Percentiles rank a stretch among this genome's conserved stretches.
Conservation (phyloP, 805 yeast species). For the Zygosaccharomyces bailii region DNA sequence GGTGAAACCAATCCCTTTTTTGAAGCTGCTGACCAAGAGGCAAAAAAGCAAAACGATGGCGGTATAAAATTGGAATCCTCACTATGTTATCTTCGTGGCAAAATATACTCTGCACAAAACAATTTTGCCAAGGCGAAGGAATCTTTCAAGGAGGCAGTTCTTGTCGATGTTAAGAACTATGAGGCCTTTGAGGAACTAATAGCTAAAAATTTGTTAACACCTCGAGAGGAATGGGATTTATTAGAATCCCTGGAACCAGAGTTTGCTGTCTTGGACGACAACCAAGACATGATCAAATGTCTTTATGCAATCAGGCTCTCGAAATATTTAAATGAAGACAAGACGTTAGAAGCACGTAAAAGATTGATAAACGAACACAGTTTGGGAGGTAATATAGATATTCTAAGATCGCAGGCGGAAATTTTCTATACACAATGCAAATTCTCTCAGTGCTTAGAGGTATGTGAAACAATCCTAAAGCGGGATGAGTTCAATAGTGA, state of each 20-base stretch:
- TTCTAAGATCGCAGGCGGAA: constrained; percentile 67
- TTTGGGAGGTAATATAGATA: constrained; percentile 64
- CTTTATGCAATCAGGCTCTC: constrained; percentile 74
- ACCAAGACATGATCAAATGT: constrained; percentile 72
- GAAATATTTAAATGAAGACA: constrained; percentile 59
- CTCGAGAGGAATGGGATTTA: constrained; percentile 84
- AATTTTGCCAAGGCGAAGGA: constrained; percentile 84
- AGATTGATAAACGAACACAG: constrained; percentile 68
- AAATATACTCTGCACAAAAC: constrained; percentile 75
- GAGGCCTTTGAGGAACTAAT: constrained; percentile 86
- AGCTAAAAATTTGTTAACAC: constrained; percentile 68
- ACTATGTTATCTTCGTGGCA: constrained; percentile 79
- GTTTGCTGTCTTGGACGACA: constrained; percentile 59
- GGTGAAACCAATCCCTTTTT: constrained; percentile 79
- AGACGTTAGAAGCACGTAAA: constrained; percentile 61
- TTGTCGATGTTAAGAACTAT: constrained; percentile 85
- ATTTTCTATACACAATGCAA: constrained; percentile 68
- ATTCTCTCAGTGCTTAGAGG: constrained; percentile 67
- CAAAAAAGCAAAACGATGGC: constrained; percentile 48
- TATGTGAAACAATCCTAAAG: constrained; percentile 56
- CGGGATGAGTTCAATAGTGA: constrained; percentile 70
- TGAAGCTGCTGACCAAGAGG: constrained; percentile 24
- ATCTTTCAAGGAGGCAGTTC: constrained; percentile 79
- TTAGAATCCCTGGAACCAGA: constrained; percentile 65
- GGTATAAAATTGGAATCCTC: constrained; percentile 87